Evolutionary conservation across 371 early-diverging fungal species (phyloP), one percentile per base, ranked within the genome.

Genomic region (Mucor piriformis): DNA sequence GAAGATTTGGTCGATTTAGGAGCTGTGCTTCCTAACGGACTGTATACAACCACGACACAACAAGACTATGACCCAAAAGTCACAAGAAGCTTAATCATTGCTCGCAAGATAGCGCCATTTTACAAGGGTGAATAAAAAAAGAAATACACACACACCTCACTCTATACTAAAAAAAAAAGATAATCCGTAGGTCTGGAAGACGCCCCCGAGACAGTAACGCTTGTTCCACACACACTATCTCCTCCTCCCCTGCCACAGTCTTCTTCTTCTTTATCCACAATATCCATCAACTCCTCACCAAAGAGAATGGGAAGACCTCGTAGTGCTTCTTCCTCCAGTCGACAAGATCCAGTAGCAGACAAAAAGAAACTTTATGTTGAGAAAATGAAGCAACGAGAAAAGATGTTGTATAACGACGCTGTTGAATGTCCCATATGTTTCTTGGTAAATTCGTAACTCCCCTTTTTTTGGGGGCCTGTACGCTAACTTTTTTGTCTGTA

Each of bases 341-440:
- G 13, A 15, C 63, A 56, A 29, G 61, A 59, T 13, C 64, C 65
- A 54, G 59, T 50, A 35, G n/a, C 44, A 15, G 61, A 68, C 34
- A 61, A 61, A 61, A 64, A 76, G 61, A 63, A 68, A 65, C 47
- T 56, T 24, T 63, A 69, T 66, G 48, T 69, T 1, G 76, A 67
- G 5, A 64, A 64, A 23, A 70, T 69, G 72, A 75, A 72, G 49
- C 61, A 68, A 50, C 54, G 66, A 61, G 72, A 77, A 57, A 61
- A 71, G 27, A 67, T 66, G 60, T 64, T 86, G 32, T 88, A 86
- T 67, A 82, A 83, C 38, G 80, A 83, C 44, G 83, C 88, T 25
- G 74, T 95, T 42, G 96, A 96, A 64, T 95, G 96, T 64, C 96
- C 96, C 8, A 95, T 96, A 60, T 95, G 95, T 61, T 95, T 95